Evolutionary conservation across 1,139 yeast species (phyloP).

Genomic region (Geotrichum australiense): DNA sequence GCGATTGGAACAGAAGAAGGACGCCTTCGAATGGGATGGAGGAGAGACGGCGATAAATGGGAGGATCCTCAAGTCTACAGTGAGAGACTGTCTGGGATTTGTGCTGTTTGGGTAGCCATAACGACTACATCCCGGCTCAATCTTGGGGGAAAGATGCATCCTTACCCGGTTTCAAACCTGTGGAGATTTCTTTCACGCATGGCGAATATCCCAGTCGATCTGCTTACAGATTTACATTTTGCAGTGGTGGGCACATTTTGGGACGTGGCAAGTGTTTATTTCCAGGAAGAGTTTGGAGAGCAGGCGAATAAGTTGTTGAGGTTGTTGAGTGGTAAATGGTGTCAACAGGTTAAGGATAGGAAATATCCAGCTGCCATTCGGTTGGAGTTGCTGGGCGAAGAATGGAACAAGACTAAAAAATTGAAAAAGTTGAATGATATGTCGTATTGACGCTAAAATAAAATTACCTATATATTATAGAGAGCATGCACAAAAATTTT

Average conservation of each 20-base stretch:
- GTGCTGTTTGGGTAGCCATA: conserved; percentile 64
- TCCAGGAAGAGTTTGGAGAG: conserved; percentile 50
- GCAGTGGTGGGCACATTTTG: conserved; percentile 79
- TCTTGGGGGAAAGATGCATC: conserved; percentile 37
- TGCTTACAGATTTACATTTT: conserved; percentile 61
- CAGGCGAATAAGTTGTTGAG: conserved; percentile 63
- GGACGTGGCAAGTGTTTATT: conserved; percentile 68
- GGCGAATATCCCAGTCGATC: conserved; percentile 39
- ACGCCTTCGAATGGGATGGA: conserved; percentile 82
- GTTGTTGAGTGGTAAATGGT: conserved; percentile 45
- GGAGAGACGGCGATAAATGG: conserved; percentile 55
- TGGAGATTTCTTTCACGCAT: conserved; percentile 74
- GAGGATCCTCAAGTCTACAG: conserved; percentile 70
- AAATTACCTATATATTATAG: too few species aligned
- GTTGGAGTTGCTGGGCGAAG: conserved; percentile 67
- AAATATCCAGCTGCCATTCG: conserved; percentile 74
- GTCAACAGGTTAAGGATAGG: conserved; percentile 42
- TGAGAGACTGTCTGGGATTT: conserved; percentile 82
- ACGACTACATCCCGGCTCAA: conserved; percentile 42
- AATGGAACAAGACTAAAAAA: conserved; percentile 47
- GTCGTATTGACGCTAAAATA: too few species aligned
- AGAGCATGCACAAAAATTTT: too few species aligned
- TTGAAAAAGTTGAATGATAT: conserved; percentile 28
- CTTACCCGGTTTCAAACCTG: conserved; percentile 43
- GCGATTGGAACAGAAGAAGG: conserved; percentile 77